phyloP scores from a whole-genome alignment of 768 basidiomycete species.

The Rhodosporidiobolus odoratus region DNA sequence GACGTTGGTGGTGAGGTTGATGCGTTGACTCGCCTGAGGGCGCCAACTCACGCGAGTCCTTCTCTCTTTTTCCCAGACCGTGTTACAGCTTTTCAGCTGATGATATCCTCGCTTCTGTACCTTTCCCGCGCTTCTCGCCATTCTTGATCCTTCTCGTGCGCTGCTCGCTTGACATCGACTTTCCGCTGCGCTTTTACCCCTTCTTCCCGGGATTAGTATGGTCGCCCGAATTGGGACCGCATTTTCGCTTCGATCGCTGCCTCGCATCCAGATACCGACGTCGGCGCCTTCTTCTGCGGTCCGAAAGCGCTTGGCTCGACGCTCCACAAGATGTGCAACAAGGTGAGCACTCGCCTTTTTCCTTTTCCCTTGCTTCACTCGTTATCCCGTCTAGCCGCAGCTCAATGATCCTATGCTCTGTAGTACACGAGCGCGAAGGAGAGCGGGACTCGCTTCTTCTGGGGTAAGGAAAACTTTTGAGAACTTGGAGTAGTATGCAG shows the following conservation, averaged over 20 bases:
- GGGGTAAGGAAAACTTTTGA: slow-evolving; percentile 58
- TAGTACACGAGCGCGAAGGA: slow-evolving; percentile 65
- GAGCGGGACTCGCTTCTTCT: slow-evolving; percentile 72
- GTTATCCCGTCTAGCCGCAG: too few relatives aligned
- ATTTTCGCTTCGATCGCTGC: slow-evolving; percentile 60
- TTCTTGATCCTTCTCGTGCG: too few relatives aligned
- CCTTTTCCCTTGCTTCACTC: neutral
- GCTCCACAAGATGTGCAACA: slow-evolving; percentile 53
- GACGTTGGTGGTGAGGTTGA: slow-evolving; percentile 83
- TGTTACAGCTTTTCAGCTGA: too few relatives aligned
- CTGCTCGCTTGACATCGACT: neutral
- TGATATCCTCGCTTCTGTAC: slow-evolving; percentile 49
- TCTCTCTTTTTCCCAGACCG: neutral
- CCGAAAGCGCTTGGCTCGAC: slow-evolving; percentile 32
- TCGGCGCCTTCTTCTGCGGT: slow-evolving; percentile 69
- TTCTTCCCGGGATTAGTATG: slow-evolving; percentile 45
- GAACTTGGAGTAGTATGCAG: too few relatives aligned
- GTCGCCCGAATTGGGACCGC: slow-evolving; percentile 40
- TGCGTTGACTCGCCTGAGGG: slow-evolving; percentile 77
- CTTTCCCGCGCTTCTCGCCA: too few relatives aligned
- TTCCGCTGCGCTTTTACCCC: slow-evolving; percentile 50
- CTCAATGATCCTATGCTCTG: too few relatives aligned
- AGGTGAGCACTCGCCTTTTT: neutral
- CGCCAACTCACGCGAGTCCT: slow-evolving; percentile 81
- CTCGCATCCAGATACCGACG: slow-evolving; percentile 78